Evolutionary conservation across 495 filamentous ascomycete genomes (phyloP).

Genomic region (Penicillium paradoxum): DNA sequence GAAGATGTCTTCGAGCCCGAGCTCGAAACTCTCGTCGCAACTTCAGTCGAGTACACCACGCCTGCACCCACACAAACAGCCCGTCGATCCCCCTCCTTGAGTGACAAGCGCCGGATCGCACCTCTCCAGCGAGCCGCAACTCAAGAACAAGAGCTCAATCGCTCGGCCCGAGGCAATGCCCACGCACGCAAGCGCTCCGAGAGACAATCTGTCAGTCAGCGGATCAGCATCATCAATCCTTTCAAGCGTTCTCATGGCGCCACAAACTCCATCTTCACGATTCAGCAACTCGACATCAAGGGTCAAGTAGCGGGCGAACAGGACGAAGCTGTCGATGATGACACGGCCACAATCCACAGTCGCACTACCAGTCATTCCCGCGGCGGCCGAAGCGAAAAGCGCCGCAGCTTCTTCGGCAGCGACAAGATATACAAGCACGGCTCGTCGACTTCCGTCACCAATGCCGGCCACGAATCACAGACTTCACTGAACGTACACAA

Average conservation of each 20-base stretch:
- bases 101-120: constrained; percentile 22
- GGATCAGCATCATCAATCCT: constrained; percentile 46
- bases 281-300: constrained; percentile 26
- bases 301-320: constrained; percentile 20
- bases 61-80: constrained; percentile 21
- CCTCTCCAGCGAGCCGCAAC: constrained; percentile 30
- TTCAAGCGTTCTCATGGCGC: constrained; percentile 42
- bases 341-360: constrained; percentile 42
- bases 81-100: constrained; percentile 21
- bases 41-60: constrained; percentile 22
- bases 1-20: constrained; percentile 49
- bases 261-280: constrained; percentile 33
- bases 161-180: constrained; percentile 26
- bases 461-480: constrained; percentile 25
- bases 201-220: constrained; percentile 42
- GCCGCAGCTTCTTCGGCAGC: constrained; percentile 41
- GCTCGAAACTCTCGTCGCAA: constrained; percentile 23
- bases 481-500: constrained; percentile 26
- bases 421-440: constrained; percentile 35
- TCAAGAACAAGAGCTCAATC: constrained; percentile 38
- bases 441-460: constrained; percentile 31
- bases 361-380: constrained; percentile 38
- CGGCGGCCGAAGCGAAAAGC: constrained; percentile 34
- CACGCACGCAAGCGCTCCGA: constrained; percentile 34
- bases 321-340: constrained; percentile 32